A percentile compares a stretch with the other conserved stretches of the same genome.
Conservation (phyloP, 805 yeast genomes). For the Suhomyces prunicola region DNA sequence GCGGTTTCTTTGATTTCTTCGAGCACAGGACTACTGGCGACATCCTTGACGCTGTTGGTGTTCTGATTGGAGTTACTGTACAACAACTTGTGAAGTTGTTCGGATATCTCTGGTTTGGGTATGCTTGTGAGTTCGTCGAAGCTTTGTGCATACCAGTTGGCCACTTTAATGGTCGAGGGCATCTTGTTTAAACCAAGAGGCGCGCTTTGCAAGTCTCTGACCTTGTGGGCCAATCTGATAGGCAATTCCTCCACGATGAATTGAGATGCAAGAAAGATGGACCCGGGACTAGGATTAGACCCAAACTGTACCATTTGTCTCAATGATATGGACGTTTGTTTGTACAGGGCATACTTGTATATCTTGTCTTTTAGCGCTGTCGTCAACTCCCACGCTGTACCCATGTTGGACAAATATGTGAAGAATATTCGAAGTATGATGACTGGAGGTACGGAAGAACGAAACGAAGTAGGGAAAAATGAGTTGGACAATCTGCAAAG, state of each 20-base stretch:
- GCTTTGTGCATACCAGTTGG: constrained; percentile 88
- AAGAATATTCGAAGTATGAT: constrained; percentile 1
- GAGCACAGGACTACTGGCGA: background rate
- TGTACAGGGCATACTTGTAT: constrained; percentile 62
- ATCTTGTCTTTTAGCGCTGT: constrained; percentile 51
- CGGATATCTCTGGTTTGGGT: constrained; percentile 52
- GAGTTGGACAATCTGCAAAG: background rate
- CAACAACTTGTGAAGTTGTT: constrained; percentile 38
- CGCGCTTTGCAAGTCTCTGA: constrained; percentile 75
- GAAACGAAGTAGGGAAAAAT: background rate
- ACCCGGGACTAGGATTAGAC: constrained; percentile 71
- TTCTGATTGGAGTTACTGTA: constrained; percentile 14
- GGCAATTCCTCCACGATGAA: constrained; percentile 86
- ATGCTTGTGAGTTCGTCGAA: constrained; percentile 76
- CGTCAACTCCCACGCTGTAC: constrained; percentile 50
- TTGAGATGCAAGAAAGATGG: constrained; percentile 76
- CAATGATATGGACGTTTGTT: constrained; percentile 80
- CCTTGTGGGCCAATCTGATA: constrained; percentile 79
- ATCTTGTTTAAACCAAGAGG: constrained; percentile 71
- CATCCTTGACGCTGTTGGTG: background rate
- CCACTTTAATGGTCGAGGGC: constrained; percentile 73
- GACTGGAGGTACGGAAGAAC: background rate
- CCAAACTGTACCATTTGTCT: constrained; percentile 94
- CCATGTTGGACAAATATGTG: constrained; percentile 21
- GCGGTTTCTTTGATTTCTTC: constrained; percentile 4